Percentiles rank a stretch among this genome's conserved stretches.
phyloP scores from a whole-genome alignment of 441 rosid species.

The Pelargonium myrrhifolium region DNA sequence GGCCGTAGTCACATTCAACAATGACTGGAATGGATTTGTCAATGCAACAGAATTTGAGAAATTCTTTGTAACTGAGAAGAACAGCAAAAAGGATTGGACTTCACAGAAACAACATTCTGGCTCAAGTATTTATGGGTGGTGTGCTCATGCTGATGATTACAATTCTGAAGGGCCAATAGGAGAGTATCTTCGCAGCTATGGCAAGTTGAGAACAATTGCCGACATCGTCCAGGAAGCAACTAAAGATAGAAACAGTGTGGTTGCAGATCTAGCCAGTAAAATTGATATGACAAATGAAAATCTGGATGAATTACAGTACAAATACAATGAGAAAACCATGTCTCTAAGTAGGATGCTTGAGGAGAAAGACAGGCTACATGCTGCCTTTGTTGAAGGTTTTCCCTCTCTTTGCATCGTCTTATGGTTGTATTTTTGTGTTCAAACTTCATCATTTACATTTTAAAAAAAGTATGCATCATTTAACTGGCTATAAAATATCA shows the following conservation, averaged over 20 bases:
- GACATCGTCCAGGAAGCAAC: slow-evolving; percentile 39
- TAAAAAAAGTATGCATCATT: neutral
- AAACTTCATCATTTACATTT: slow-evolving; percentile 7
- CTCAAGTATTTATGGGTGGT: slow-evolving; percentile 57
- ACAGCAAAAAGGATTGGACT: slow-evolving; percentile 52
- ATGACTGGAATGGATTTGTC: slow-evolving; percentile 56
- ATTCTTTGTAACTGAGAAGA: slow-evolving; percentile 38
- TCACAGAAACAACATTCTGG: slow-evolving; percentile 26
- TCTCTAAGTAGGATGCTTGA: slow-evolving; percentile 52
- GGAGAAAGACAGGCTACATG: slow-evolving; percentile 62
- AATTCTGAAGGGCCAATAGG: slow-evolving; percentile 49
- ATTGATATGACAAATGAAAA: slow-evolving; percentile 58
- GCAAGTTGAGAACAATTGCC: slow-evolving; percentile 46
- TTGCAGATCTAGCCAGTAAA: slow-evolving; percentile 42
- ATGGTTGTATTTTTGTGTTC: neutral
- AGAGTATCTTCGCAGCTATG: slow-evolving; percentile 51
- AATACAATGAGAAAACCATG: slow-evolving; percentile 46
- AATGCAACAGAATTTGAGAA: slow-evolving; percentile 58
- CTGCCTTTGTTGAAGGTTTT: slow-evolving; percentile 62
- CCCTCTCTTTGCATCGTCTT: slow-evolving; percentile 12
- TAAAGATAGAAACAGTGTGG: slow-evolving; percentile 32
- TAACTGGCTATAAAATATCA: slow-evolving; percentile 2
- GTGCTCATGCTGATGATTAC: slow-evolving; percentile 65
- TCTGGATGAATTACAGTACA: slow-evolving; percentile 37
- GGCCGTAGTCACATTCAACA: slow-evolving; percentile 50